phyloP scores from a whole-genome alignment of 129 eudicot species.

The Sambucus nigra region DNA sequence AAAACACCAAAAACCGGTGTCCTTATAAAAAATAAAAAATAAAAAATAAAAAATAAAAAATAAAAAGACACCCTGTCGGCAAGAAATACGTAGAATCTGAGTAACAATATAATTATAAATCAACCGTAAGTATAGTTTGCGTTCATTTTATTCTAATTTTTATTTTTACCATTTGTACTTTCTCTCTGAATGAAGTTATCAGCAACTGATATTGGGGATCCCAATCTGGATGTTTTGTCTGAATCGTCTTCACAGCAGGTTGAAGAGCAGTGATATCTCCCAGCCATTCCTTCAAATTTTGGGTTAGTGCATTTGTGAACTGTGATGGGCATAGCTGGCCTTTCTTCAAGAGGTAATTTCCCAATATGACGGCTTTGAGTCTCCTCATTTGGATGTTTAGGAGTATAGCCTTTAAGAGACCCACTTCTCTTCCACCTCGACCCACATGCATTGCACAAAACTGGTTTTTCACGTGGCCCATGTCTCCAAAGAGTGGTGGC shows the following conservation, averaged over 20 bases:
- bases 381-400: neutral
- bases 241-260: neutral
- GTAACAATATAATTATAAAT: too few relatives aligned
- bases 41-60: too few relatives aligned
- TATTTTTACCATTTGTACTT: neutral
- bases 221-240: neutral
- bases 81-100: too few relatives aligned
- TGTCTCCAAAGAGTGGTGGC: conserved; percentile 9
- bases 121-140: too few relatives aligned
- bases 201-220: neutral
- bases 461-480: conserved; percentile 16
- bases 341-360: neutral
- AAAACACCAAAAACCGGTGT: too few relatives aligned
- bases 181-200: neutral
- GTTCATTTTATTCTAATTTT: too few relatives aligned
- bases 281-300: neutral
- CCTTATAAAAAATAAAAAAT: too few relatives aligned
- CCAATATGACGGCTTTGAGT: neutral
- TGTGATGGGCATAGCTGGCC: neutral
- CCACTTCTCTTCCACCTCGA: conserved; percentile 8
- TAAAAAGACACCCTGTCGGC: too few relatives aligned
- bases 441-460: conserved; percentile 16
- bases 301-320: neutral
- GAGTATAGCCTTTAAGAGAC: neutral
- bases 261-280: neutral